phyloP scores from a whole-genome alignment of 768 basidiomycete genomes.

The Serendipita indica region DNA sequence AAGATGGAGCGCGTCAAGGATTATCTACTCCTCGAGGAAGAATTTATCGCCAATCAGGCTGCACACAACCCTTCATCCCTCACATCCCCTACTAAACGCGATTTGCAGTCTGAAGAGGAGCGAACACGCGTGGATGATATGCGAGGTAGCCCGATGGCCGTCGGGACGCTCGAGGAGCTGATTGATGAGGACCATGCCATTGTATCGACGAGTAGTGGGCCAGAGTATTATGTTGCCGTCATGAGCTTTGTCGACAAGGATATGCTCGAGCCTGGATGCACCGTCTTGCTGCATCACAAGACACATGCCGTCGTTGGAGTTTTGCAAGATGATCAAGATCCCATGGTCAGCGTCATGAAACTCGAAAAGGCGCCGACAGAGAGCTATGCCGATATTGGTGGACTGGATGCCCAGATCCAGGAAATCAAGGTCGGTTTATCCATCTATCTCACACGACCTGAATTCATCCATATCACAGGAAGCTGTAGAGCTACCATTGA shows the following conservation, averaged over 20 bases:
- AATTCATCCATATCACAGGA: slow-evolving; percentile 36
- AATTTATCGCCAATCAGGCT: slow-evolving; percentile 87
- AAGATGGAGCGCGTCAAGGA: slow-evolving; percentile 99
- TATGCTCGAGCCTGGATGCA: slow-evolving; percentile 87
- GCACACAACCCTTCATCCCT: slow-evolving; percentile 65
- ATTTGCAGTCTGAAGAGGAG: slow-evolving; percentile 95
- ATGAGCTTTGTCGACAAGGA: slow-evolving; percentile 99
- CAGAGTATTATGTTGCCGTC: slow-evolving; percentile 93
- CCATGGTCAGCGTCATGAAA: slow-evolving; percentile 96
- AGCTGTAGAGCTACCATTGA: slow-evolving; percentile 93
- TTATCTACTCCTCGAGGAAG: slow-evolving; percentile 88
- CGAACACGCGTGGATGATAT: slow-evolving; percentile 85
- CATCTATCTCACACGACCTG: neutral
- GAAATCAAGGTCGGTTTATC: slow-evolving; percentile 75
- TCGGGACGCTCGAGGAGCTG: slow-evolving; percentile 94
- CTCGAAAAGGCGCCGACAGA: slow-evolving; percentile 98
- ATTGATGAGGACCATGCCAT: slow-evolving; percentile 99
- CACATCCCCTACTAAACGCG: slow-evolving; percentile 33
- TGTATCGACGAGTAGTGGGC: slow-evolving; percentile 84
- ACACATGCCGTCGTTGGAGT: slow-evolving; percentile 91
- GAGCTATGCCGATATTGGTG: slow-evolving; percentile 97
- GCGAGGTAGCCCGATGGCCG: slow-evolving; percentile 93
- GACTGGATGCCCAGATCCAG: slow-evolving; percentile 90
- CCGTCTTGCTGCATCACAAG: slow-evolving; percentile 92
- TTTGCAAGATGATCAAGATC: slow-evolving; percentile 86